Percentiles rank a stretch among this genome's conserved stretches.
Conservation (phyloP, 2,329 filamentous ascomycete genomes). For the Davidsoniella neocaledoniae region DNA sequence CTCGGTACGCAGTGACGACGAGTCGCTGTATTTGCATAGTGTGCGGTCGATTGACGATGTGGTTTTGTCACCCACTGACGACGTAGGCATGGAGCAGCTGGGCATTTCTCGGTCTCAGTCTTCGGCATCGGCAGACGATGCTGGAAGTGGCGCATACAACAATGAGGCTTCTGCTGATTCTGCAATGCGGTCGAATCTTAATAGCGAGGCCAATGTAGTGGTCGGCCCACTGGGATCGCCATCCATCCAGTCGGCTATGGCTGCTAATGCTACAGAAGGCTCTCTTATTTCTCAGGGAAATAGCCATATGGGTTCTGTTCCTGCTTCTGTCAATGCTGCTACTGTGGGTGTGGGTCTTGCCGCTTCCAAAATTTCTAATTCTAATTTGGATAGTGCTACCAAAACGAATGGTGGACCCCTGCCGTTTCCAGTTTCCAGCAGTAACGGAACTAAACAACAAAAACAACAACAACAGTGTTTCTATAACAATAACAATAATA, state of each 20-base stretch:
- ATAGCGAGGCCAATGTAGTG: too few species aligned
- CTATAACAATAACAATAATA: background rate
- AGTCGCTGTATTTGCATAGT: background rate
- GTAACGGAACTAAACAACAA: background rate
- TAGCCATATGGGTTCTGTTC: background rate
- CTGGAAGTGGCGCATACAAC: too few species aligned
- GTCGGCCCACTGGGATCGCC: too few species aligned
- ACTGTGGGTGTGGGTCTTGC: constrained; percentile 2
- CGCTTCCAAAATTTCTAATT: background rate
- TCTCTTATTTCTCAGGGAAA: too few species aligned
- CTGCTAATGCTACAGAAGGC: too few species aligned
- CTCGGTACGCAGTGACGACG: constrained; percentile 3
- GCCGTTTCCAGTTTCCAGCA: background rate
- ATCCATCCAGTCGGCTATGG: too few species aligned
- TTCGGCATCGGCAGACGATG: too few species aligned
- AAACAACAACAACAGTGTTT: background rate
- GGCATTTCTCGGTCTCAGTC: too few species aligned
- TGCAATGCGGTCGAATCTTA: too few species aligned
- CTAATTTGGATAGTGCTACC: constrained; percentile 1
- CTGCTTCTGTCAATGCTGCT: constrained; percentile 5
- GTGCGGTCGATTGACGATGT: background rate
- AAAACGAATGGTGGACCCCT: background rate
- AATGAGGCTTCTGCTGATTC: too few species aligned
- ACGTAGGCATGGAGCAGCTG: too few species aligned
- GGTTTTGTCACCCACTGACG: background rate